Conservation (phyloP, 495 filamentous ascomycete species). For the Echria macrotheca region DNA sequence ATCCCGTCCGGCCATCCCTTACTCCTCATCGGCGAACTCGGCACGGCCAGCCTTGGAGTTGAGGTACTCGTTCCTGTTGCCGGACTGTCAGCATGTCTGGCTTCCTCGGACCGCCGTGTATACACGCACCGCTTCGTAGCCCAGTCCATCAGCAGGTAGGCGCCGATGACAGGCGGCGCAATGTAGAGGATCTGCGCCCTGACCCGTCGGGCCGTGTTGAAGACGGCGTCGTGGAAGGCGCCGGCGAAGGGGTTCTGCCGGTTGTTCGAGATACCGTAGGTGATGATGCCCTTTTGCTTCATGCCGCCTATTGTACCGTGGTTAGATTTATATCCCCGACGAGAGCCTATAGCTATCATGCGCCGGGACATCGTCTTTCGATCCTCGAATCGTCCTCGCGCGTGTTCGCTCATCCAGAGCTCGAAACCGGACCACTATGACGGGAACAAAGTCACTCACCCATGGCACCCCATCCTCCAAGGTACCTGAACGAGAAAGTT, state of each 20-base stretch:
- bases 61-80: slow-evolving; percentile 86
- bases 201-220: slow-evolving; percentile 58
- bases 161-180: slow-evolving; percentile 67
- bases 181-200: slow-evolving; percentile 72
- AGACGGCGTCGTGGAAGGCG: slow-evolving; percentile 49
- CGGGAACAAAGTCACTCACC: slow-evolving; percentile 53
- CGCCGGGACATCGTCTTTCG: too few relatives aligned
- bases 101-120: too few relatives aligned
- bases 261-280: slow-evolving; percentile 48
- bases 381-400: too few relatives aligned
- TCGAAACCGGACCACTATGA: too few relatives aligned
- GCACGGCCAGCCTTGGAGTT: slow-evolving; percentile 85
- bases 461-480: slow-evolving; percentile 80
- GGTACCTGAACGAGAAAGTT: slow-evolving; percentile 64
- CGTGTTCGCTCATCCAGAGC: too few relatives aligned
- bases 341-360: too few relatives aligned
- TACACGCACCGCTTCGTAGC: slow-evolving; percentile 69
- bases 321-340: too few relatives aligned
- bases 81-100: too few relatives aligned
- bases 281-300: slow-evolving; percentile 53
- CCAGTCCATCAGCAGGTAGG: slow-evolving; percentile 80
- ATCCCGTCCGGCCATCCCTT: slow-evolving; percentile 17
- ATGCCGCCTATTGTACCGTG: slow-evolving; percentile 31
- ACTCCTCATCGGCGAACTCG: slow-evolving; percentile 47
- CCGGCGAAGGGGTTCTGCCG: slow-evolving; percentile 54